A percentile compares a stretch with the other conserved stretches of the same genome.
Conservation (phyloP, 192 early-diverging fungal genomes). For the Gryganskiella cystojenkinii region DNA sequence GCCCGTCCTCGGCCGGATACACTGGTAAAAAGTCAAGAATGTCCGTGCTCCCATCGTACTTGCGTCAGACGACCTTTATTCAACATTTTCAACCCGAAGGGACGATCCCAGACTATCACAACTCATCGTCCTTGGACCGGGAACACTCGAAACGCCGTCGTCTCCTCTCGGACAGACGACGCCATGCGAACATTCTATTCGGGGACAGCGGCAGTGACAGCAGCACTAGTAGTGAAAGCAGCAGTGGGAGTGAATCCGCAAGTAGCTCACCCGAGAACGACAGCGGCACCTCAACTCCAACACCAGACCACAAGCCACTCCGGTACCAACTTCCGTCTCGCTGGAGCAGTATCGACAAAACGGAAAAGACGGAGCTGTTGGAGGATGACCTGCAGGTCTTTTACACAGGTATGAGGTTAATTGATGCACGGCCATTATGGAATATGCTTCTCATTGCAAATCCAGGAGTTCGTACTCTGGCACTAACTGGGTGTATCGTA, state of each 20-base stretch:
- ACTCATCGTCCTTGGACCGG: neutral
- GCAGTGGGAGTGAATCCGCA: conserved; percentile 34
- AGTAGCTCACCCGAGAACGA: conserved; percentile 15
- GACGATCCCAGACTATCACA: neutral
- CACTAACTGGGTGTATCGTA: neutral
- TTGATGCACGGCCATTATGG: too few species aligned
- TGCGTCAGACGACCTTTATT: conserved; percentile 40
- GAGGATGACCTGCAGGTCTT: conserved; percentile 45
- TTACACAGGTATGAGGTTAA: conserved; percentile 23
- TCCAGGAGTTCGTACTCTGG: neutral
- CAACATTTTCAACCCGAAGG: conserved; percentile 48
- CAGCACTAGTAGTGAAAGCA: conserved; percentile 21
- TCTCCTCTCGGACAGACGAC: conserved; percentile 8
- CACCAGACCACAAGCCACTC: conserved; percentile 9
- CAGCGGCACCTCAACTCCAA: conserved; percentile 1
- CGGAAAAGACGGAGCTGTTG: conserved; percentile 36
- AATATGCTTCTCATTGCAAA: neutral
- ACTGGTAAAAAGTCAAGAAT: conserved; percentile 31
- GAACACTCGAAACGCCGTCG: conserved; percentile 36
- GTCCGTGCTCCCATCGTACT: conserved; percentile 19
- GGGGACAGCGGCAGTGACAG: conserved; percentile 25
- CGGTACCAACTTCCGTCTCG: conserved; percentile 38
- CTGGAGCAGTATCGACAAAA: conserved; percentile 39
- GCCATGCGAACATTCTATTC: conserved; percentile 7
- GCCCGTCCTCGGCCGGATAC: neutral